A percentile compares a stretch with the other conserved stretches of the same genome.
phyloP scores from a whole-genome alignment of 2,329 filamentous ascomycete species.

The Furcasterigmium furcatum region DNA sequence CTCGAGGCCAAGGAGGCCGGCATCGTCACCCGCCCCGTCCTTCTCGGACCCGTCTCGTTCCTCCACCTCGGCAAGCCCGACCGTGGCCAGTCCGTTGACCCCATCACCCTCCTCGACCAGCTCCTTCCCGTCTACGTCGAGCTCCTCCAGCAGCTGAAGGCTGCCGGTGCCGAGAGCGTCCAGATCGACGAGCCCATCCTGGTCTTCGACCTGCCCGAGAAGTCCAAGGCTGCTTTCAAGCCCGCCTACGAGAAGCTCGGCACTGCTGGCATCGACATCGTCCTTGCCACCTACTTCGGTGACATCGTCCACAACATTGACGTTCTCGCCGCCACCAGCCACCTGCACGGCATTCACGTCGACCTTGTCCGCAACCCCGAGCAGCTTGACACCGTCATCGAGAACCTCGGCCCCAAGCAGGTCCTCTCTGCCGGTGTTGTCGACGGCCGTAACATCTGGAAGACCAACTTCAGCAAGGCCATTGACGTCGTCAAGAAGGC shows the following conservation, averaged over 20 bases:
- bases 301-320: slow-evolving; percentile 99
- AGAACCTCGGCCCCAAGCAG: slow-evolving; percentile 83
- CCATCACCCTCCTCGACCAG: slow-evolving; percentile 90
- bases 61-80: slow-evolving; percentile 97
- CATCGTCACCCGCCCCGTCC: slow-evolving; percentile 86
- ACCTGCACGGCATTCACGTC: slow-evolving; percentile 74
- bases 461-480: slow-evolving; percentile 97
- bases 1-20: slow-evolving; percentile 97
- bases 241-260: slow-evolving; percentile 90
- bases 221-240: slow-evolving; percentile 97
- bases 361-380: slow-evolving; percentile 98
- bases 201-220: slow-evolving; percentile 86
- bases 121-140: slow-evolving; percentile 93
- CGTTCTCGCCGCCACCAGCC: slow-evolving; percentile 65
- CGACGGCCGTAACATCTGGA: slow-evolving; percentile 99
- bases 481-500: slow-evolving; percentile 89
- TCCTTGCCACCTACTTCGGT: slow-evolving; percentile 97
- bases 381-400: slow-evolving; percentile 84
- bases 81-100: slow-evolving; percentile 87
- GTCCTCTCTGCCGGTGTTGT: slow-evolving; percentile 94
- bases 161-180: slow-evolving; percentile 90
- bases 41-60: slow-evolving; percentile 96
- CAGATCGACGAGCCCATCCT: slow-evolving; percentile 98
- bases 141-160: slow-evolving; percentile 90
- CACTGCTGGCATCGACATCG: slow-evolving; percentile 74